Base-by-base conservation (phyloP, 768 basidiomycete genomes). In the Pulveroboletus sp. region DNA sequence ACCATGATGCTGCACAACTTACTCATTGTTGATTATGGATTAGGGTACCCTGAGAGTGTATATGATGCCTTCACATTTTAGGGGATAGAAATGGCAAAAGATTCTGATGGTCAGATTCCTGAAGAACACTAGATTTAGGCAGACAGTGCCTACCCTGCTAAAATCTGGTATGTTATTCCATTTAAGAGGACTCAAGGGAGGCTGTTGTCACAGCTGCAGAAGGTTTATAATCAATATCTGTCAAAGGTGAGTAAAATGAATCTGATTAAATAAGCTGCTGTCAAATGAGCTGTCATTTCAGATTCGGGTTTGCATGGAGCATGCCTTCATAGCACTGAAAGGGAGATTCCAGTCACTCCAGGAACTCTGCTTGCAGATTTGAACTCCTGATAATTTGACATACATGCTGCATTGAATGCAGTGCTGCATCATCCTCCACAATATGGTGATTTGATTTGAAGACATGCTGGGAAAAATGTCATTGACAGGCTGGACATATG, bases 241-340 rank as follows among this genome's bases (percentile, higher is more conserved):
- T 60, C 51, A 22, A 58, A 52, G 23, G 50, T 58, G 20, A 22
- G 29, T n/a, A n/a, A n/a, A n/a, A n/a, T n/a, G n/a, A n/a, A 9
- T 19, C 13, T 41, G n/a, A n/a, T n/a, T n/a, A 29, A 29, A 29
- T 29, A 6, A 29, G 30, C n/a, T 31, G 13, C 14, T 31, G 4
- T 14, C 10, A 31, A 23, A 7, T 16, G 35, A n/a, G n/a, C n/a
- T n/a, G n/a, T n/a, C 17, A 20, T 13, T 36, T 8, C 31, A 57
- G 53, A 41, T 58, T 14, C 2, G 16, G 0, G 4, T 56, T 0
- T 26, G 19, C 32, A 17, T 54, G 2, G 34, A 59, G 12, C 46
- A 60, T 40, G 36, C 39, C 1, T 58, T 55, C 43, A 46, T 14
- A 2, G 43, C 19, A 0, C 37, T 55, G 27, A 29, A 29, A 12